phyloP scores from a whole-genome alignment of 495 filamentous ascomycete species.

The Aspergillus homomorphus region DNA sequence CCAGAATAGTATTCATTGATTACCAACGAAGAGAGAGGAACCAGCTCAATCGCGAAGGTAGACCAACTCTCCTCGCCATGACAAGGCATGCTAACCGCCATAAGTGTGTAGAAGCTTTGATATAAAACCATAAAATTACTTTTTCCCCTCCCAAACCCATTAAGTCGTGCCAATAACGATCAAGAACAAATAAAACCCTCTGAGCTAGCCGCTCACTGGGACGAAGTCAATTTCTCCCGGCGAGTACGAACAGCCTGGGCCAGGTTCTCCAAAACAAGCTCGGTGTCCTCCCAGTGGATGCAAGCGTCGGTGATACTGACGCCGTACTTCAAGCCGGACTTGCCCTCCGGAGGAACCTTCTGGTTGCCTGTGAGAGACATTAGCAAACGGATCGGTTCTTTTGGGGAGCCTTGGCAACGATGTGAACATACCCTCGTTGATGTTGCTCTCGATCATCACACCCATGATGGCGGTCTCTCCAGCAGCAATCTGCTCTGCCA shows the following conservation, averaged over 20 bases:
- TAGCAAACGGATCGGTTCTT: slow-evolving; percentile 4
- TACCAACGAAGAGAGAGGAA: no score
- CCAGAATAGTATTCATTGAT: background rate
- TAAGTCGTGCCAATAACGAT: background rate
- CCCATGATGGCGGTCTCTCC: slow-evolving; percentile 92
- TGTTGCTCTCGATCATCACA: slow-evolving; percentile 98
- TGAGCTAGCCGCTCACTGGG: background rate
- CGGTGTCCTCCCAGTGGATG: slow-evolving; percentile 93
- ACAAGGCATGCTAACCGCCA: background rate
- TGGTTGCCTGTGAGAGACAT: slow-evolving; percentile 62
- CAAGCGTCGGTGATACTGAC: slow-evolving; percentile 98
- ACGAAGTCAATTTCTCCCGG: slow-evolving; percentile 30
- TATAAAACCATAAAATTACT: background rate
- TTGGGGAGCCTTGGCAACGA: slow-evolving; percentile 1
- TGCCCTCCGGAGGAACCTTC: slow-evolving; percentile 89
- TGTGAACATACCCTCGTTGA: slow-evolving; percentile 73
- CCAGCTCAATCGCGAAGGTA: no score
- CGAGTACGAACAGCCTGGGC: slow-evolving; percentile 73
- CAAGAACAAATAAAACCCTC: background rate
- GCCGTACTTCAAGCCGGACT: slow-evolving; percentile 84
- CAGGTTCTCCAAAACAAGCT: slow-evolving; percentile 70
- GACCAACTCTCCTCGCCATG: no score
- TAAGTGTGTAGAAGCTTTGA: background rate
- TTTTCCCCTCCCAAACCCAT: background rate
- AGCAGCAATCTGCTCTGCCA: slow-evolving; percentile 78